Base-by-base conservation (phyloP, 1,284 basidiomycete species). In the Ustilago bromivora region DNA sequence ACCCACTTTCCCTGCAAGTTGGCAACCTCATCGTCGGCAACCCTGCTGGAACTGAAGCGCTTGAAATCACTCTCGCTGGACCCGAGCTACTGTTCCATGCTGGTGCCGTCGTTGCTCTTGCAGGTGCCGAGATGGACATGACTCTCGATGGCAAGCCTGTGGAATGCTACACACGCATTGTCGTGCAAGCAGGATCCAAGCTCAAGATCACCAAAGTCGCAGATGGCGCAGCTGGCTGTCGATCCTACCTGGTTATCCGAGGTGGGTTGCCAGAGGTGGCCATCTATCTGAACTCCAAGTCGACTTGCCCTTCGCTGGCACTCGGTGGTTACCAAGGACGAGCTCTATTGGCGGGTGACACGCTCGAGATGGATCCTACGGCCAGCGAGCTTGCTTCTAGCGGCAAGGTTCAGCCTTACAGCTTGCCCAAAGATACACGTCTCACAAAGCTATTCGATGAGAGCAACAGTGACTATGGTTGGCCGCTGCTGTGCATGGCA, bases 1-100 rank as follows among this genome's bases (percentile, higher is more conserved):
- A 93, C 81, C 79, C 87, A 11, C 84, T 90, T 8, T 90, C 91
- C 0, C 90, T 92, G 81, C 86, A 88, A 47, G 87, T 88, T 0
- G 92, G 90, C 12, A 92, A 92, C 78, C 72, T 90, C 40, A 87
- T 93, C 13, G 90, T 89, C 10, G 90, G 90, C 8, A 93, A 93
- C 81, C 73, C 86, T 0, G 78, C 84, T 3, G 88, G 85, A 8
- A 89, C 85, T 0, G 92, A 92, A 82, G 90, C 88, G 0, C 81
- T 93, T 8, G 92, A 93, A 81, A 87, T 91, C 32, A 88, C 70
- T 8, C 59, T 76, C 0, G 31, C 47, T 23, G 73, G 73, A 11
- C 68, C 62, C 1, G 61, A 62, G 19, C 64, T 76, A 3, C 43
- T 57, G 17, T 76, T 76, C 57, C 73, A 76, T 40, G 86, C 71